Evolutionary conservation across 495 filamentous ascomycete species (phyloP).

Genomic region (Hypomontagnella submonticulosa): DNA sequence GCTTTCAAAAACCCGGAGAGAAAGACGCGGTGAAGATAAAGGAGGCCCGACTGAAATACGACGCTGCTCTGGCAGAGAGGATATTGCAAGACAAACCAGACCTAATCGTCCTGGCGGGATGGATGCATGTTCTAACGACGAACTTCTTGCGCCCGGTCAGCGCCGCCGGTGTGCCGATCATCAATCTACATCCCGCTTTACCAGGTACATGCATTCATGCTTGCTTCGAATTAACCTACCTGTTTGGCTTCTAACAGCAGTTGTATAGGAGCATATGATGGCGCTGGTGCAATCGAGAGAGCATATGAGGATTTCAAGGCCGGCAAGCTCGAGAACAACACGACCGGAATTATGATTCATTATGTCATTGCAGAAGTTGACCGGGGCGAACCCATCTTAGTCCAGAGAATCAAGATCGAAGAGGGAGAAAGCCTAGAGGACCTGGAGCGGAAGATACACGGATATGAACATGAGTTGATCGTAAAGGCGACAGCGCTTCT

Average conservation of each 20-base stretch:
- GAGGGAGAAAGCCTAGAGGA: conserved; percentile 73
- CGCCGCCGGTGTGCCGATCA: conserved; percentile 69
- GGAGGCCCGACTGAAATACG: conserved; percentile 75
- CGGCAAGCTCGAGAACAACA: conserved; percentile 71
- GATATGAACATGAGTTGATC: conserved; percentile 74
- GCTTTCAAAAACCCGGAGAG: conserved; percentile 65
- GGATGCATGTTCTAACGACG: conserved; percentile 70
- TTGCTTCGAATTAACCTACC: background rate
- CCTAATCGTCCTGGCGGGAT: conserved; percentile 74
- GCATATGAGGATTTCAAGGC: conserved; percentile 79
- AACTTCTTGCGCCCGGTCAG: conserved; percentile 71
- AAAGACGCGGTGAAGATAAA: conserved; percentile 65
- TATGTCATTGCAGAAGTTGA: conserved; percentile 88
- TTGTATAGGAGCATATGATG: conserved; percentile 73
- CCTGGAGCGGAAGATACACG: conserved; percentile 77
- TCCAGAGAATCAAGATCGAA: conserved; percentile 74
- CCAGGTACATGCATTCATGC: conserved; percentile 21
- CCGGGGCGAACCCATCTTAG: conserved; percentile 78
- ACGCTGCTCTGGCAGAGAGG: conserved; percentile 79
- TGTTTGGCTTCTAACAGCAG: conserved; percentile 25
- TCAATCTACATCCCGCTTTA: conserved; percentile 81
- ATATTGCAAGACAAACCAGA: conserved; percentile 76
- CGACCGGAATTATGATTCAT: conserved; percentile 94
- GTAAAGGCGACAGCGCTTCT: conserved; percentile 71
- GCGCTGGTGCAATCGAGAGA: conserved; percentile 79